These are phyloP conservation scores for Chaetomium cochliodes DNA, from an alignment of 495 filamentous ascomycete species.

Conservation along the genomic window DNA sequence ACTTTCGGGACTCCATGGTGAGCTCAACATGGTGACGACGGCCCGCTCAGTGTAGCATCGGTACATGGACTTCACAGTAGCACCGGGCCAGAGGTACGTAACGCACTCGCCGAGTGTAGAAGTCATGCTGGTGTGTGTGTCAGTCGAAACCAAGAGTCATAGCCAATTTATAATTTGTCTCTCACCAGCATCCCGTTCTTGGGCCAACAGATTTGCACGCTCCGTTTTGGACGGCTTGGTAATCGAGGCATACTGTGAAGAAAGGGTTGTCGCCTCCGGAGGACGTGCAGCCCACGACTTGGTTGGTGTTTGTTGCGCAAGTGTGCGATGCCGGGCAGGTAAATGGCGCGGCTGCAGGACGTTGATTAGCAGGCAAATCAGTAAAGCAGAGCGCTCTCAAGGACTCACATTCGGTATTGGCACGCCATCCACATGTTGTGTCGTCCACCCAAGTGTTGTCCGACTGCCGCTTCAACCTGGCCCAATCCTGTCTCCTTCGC, in stretches of 20 bases:
- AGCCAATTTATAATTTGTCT: background rate
- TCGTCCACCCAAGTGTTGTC: constrained; percentile 34
- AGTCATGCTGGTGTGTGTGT: constrained; percentile 6
- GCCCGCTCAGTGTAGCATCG: constrained; percentile 31
- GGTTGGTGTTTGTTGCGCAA: constrained; percentile 36
- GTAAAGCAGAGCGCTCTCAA: constrained; percentile 2
- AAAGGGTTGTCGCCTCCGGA: constrained; percentile 29
- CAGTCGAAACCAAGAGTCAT: background rate
- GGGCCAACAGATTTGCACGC: constrained; percentile 26
- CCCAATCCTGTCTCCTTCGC: constrained; percentile 19
- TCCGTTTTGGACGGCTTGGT: constrained; percentile 29
- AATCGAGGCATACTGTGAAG: constrained; percentile 40
- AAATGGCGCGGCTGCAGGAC: constrained; percentile 24
- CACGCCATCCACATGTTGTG: constrained; percentile 41
- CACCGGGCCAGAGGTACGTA: constrained; percentile 41
- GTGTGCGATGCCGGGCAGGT: constrained; percentile 24
- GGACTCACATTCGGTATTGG: constrained; percentile 36
- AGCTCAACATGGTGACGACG: constrained; percentile 35
- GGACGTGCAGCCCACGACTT: constrained; percentile 37
- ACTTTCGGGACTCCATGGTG: constrained; percentile 25
- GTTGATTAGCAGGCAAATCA: constrained; percentile 6
- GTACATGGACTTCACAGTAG: constrained; percentile 37
- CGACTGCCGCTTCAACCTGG: constrained; percentile 10
- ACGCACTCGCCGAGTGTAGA: constrained; percentile 31
- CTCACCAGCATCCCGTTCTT: constrained; percentile 44